These are phyloP conservation scores for Macrophomina phaseolina DNA, from an alignment of 2,329 filamentous ascomycete species.

Conservation along the genomic window DNA sequence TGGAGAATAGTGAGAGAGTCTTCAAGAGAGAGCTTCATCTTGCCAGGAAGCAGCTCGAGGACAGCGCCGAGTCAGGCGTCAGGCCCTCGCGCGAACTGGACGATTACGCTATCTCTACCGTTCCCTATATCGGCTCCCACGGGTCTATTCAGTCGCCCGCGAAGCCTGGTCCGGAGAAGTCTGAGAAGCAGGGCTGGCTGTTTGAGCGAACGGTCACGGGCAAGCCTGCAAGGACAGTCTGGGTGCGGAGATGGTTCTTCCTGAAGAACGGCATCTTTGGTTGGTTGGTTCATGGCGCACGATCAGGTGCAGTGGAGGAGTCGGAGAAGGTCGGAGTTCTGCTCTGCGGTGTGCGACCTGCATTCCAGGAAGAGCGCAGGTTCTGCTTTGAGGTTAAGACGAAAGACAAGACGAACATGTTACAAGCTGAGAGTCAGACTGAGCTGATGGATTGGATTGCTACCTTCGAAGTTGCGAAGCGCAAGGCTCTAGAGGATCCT, in stretches of 20 bases:
- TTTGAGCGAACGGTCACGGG: slow-evolving; percentile 81
- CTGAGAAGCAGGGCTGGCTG: slow-evolving; percentile 94
- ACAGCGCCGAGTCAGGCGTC: slow-evolving; percentile 70
- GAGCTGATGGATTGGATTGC: slow-evolving; percentile 96
- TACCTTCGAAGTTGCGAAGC: slow-evolving; percentile 92
- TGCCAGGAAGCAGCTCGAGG: slow-evolving; percentile 82
- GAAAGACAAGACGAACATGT: slow-evolving; percentile 84
- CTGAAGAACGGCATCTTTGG: slow-evolving; percentile 95
- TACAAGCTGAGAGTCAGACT: slow-evolving; percentile 90
- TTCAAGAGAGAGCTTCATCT: slow-evolving; percentile 82
- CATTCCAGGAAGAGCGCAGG: slow-evolving; percentile 87
- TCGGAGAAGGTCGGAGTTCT: slow-evolving; percentile 95
- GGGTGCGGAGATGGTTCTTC: slow-evolving; percentile 94
- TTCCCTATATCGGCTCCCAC: slow-evolving; percentile 79
- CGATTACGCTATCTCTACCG: slow-evolving; percentile 87
- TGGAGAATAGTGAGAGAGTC: slow-evolving; percentile 84
- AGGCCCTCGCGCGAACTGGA: slow-evolving; percentile 91
- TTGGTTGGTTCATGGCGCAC: slow-evolving; percentile 82
- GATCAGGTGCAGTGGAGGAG: slow-evolving; percentile 85
- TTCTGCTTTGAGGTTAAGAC: slow-evolving; percentile 99
- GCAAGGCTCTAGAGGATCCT: slow-evolving; percentile 81
- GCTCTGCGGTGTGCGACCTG: slow-evolving; percentile 89
- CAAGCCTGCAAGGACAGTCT: slow-evolving; percentile 87
- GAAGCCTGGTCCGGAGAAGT: slow-evolving; percentile 57
- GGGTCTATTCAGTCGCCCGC: slow-evolving; percentile 55